Conservation (phyloP, 352 stramenopile species). For the Halophytophthora batemanensis region DNA sequence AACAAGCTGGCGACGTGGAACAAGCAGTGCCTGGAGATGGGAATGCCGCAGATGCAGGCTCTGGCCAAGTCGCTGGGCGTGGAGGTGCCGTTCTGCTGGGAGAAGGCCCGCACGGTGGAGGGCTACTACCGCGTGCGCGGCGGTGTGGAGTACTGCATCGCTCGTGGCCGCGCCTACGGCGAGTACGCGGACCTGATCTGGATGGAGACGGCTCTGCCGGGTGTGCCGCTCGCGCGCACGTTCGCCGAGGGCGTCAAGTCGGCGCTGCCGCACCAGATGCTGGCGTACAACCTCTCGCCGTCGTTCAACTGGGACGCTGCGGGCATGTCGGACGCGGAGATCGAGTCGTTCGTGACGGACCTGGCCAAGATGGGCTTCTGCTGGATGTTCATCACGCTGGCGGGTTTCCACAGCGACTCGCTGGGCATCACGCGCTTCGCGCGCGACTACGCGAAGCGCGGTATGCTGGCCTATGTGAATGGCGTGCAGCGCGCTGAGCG, state of each 20-base stretch:
- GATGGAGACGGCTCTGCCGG: conserved; percentile 97
- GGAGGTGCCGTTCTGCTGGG: conserved; percentile 94
- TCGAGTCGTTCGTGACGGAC: conserved; percentile 94
- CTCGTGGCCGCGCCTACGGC: conserved; percentile 93
- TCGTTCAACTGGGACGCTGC: conserved; percentile 99
- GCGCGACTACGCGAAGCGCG: conserved; percentile 88
- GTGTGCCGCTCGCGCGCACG: conserved; percentile 91
- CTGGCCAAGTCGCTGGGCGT: conserved; percentile 78
- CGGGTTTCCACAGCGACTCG: conserved; percentile 97
- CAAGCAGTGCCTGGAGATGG: conserved; percentile 70
- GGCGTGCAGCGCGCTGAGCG: conserved; percentile 95
- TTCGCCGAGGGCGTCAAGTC: conserved; percentile 94
- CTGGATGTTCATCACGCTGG: conserved; percentile 99
- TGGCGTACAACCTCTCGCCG: conserved; percentile 98
- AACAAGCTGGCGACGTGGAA: conserved; percentile 86
- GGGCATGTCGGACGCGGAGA: conserved; percentile 93
- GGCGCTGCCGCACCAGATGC: conserved; percentile 94
- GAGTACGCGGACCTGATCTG: conserved; percentile 97
- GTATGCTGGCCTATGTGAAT: conserved; percentile 96
- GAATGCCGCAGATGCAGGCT: conserved; percentile 70
- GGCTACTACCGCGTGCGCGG: conserved; percentile 96
- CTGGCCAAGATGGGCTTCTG: conserved; percentile 95
- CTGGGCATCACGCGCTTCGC: conserved; percentile 95
- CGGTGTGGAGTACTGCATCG: conserved; percentile 97
- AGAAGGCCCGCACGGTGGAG: conserved; percentile 94